Evolutionary conservation across 164 flowering plant species (phyloP), one percentile per base, ranked within the genome.

Genomic region (Nelumbo lutea): DNA sequence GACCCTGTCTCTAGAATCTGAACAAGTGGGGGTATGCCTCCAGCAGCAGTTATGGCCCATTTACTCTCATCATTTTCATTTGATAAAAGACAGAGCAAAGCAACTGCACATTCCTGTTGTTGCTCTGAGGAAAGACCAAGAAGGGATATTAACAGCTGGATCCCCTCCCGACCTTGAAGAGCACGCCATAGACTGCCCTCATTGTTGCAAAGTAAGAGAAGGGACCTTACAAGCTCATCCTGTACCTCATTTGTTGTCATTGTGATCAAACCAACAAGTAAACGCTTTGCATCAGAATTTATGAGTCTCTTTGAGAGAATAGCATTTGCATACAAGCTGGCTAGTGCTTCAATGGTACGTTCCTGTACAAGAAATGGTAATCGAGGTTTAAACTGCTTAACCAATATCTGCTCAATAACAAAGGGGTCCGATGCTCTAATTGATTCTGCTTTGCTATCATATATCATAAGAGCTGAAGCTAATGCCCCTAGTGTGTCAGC

Each of bases 1-100:
- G 96, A 88, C 2, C 96, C 93, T 9, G 87, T 80, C 77, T 90
- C 96, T 10, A 90, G 79, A 74, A 90, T 86, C 75, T 90, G 96
- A 70, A 90, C 91, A 69, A 90, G 93, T 15, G 93, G 96, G 64
- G 96, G 96, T 68, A 90, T 90, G 42, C 96, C 96, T 77, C 96
- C 96, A 73, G 96, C 96, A 62, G 96, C 96, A 65, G 96, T 90
- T 46, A 90, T 87, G 60, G 96, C 89, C 96, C 96, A 90, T 74
- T 88, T 90, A 70, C 93, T 86, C 55, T 90, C 96, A 82, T 90
- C 96, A 76, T 86, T 87, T 68, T 90, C 91, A 72, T 84, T 74
- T 38, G 93, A 85, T 42, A 90, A 69, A 73, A 88, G 87, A 56
- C 79, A 80, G 66, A 90, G 88, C 62, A 90, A 61, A 11, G 91